Conservation (phyloP, 164 flowering plant genomes). For the Brasenia schreberi region DNA sequence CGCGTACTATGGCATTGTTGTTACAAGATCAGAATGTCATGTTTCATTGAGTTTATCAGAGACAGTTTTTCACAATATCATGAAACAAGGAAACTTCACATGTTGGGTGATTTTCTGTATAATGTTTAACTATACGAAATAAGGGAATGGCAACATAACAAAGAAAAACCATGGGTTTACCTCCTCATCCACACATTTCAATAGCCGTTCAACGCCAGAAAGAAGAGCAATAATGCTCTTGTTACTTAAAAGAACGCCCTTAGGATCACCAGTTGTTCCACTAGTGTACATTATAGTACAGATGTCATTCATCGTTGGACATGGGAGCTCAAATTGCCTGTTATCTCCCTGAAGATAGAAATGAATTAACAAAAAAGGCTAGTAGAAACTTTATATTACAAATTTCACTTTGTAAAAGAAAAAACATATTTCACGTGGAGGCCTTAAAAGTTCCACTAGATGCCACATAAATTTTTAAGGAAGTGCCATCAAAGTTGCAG, state of each 20-base stretch:
- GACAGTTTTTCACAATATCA: no score
- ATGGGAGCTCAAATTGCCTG: slow-evolving; percentile 55
- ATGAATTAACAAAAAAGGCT: background rate
- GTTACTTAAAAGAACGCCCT: slow-evolving; percentile 85
- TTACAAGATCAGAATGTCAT: no score
- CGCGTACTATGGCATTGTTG: no score
- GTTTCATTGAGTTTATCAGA: no score
- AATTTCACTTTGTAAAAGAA: no score
- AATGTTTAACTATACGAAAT: no score
- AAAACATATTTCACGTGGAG: no score
- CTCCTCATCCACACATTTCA: slow-evolving; percentile 51
- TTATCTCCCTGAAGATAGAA: slow-evolving; percentile 39
- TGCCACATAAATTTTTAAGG: no score
- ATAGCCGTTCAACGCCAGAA: slow-evolving; percentile 47
- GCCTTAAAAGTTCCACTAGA: no score
- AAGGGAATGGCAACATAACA: background rate
- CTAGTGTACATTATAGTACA: slow-evolving; percentile 98
- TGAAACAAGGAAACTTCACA: no score
- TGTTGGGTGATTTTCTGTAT: no score
- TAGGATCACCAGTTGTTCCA: slow-evolving; percentile 98
- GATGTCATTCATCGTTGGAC: slow-evolving; percentile 49
- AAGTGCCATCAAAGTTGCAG: no score
- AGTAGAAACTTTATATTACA: background rate
- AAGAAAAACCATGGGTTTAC: slow-evolving; percentile 17
- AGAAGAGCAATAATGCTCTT: slow-evolving; percentile 60